These are phyloP conservation scores for Eremothecium coryli DNA, from an alignment of 1,139 yeast species.

Conservation along the genomic window DNA sequence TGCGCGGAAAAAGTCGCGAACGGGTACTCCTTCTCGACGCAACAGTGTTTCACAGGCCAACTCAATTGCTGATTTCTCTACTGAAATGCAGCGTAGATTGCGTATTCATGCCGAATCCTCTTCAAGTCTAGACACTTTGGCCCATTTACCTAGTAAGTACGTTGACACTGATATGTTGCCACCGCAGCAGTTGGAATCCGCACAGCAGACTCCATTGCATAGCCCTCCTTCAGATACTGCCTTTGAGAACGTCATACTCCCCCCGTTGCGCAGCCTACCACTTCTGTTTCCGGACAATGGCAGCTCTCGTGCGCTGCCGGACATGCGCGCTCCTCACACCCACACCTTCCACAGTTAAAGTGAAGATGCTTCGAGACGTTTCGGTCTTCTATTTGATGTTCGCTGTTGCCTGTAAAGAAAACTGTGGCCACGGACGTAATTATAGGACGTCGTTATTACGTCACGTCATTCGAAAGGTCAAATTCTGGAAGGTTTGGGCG, in stretches of 20 bases:
- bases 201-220: conserved; percentile 4
- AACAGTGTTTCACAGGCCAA: conserved; percentile 6
- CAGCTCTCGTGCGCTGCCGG: no score
- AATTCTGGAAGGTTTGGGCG: no score
- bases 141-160: conserved; percentile 5
- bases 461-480: no score
- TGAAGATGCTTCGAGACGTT: no score
- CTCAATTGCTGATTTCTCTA: conserved; percentile 8
- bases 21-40: conserved; percentile 10
- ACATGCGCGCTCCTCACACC: no score
- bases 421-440: no score
- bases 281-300: conserved; percentile 20
- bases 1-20: conserved; percentile 10
- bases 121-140: conserved; percentile 5
- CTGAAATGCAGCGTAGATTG: conserved; percentile 4
- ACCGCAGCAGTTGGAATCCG: conserved; percentile 4
- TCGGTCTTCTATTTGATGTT: no score
- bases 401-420: no score
- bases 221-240: conserved; percentile 7
- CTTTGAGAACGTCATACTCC: conserved; percentile 13
- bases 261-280: conserved; percentile 28
- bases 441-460: no score
- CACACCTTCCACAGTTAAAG: no score
- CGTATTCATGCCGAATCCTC: conserved; percentile 5
- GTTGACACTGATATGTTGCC: conserved; percentile 1